Percentiles rank a stretch among this genome's conserved stretches.
Evolutionary conservation across 2,329 filamentous ascomycete species (phyloP).

Genomic region (Geosmithia flava): DNA sequence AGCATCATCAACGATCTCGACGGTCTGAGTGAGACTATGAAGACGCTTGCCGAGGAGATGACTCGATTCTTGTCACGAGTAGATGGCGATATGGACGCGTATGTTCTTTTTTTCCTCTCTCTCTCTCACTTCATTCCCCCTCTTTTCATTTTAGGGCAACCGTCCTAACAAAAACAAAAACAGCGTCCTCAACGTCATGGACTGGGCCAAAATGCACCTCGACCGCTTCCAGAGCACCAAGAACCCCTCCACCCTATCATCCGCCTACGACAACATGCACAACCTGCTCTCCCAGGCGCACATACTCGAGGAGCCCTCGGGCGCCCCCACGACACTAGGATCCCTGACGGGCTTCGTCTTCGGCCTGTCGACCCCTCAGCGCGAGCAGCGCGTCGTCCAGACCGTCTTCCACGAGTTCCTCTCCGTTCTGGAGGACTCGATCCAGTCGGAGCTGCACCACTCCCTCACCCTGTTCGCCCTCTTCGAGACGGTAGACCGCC

Average conservation of each 20-base stretch:
- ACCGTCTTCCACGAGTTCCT: slow-evolving; percentile 80
- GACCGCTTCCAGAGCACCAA: slow-evolving; percentile 52
- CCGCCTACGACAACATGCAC: slow-evolving; percentile 74
- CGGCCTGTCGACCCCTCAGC: slow-evolving; percentile 68
- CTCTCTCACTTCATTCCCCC: slow-evolving; percentile 1
- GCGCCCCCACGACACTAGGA: slow-evolving; percentile 57
- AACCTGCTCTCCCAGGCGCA: slow-evolving; percentile 56
- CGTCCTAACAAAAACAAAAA: slow-evolving; percentile 3
- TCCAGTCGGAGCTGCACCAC: slow-evolving; percentile 72
- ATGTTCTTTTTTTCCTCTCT: slow-evolving; percentile 13
- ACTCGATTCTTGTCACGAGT: slow-evolving; percentile 90
- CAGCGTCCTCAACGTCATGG: slow-evolving; percentile 90
- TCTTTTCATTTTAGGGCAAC: neutral
- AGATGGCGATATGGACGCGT: slow-evolving; percentile 82
- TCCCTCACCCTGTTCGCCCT: slow-evolving; percentile 70
- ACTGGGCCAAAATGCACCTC: slow-evolving; percentile 85
- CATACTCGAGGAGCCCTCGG: slow-evolving; percentile 39
- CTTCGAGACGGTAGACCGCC: slow-evolving; percentile 84
- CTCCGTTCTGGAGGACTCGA: slow-evolving; percentile 76
- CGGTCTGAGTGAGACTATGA: slow-evolving; percentile 73
- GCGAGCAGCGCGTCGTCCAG: slow-evolving; percentile 68
- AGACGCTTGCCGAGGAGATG: slow-evolving; percentile 71
- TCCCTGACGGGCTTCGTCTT: slow-evolving; percentile 60
- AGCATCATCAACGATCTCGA: slow-evolving; percentile 81
- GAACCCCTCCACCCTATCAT: slow-evolving; percentile 44